A percentile compares a stretch with the other conserved stretches of the same genome.
Conservation (phyloP, 495 filamentous ascomycete genomes). For the Immersiella caudata region DNA sequence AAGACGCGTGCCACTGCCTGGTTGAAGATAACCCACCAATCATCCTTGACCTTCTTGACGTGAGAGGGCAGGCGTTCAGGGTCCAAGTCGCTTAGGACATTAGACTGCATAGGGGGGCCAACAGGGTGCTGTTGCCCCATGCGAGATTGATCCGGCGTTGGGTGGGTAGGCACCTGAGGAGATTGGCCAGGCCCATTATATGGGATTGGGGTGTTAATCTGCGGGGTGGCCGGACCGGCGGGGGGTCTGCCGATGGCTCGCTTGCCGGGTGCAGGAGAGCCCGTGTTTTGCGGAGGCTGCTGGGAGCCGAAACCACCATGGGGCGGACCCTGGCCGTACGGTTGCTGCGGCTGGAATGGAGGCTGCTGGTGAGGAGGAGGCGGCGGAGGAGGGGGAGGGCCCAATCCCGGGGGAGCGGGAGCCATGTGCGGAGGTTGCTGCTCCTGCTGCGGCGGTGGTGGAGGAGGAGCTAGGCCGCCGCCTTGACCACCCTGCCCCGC, state of each 20-base stretch:
- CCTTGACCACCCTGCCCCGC: constrained; percentile 84
- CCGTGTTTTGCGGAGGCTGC: constrained; percentile 73
- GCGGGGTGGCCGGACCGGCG: constrained; percentile 82
- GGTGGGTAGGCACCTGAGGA: constrained; percentile 78
- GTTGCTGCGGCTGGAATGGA: constrained; percentile 51
- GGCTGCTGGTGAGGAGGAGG: constrained; percentile 56
- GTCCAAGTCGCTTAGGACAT: constrained; percentile 85
- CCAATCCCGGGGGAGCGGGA: constrained; percentile 66
- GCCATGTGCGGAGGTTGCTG: constrained; percentile 60
- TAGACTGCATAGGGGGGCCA: constrained; percentile 57
- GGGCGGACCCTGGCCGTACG: constrained; percentile 53
- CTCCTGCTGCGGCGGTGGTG: constrained; percentile 66
- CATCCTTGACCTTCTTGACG: constrained; percentile 78
- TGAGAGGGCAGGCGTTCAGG: constrained; percentile 78
- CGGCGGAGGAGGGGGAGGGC: constrained; percentile 62
- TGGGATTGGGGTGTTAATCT: constrained; percentile 78
- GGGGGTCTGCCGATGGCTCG: constrained; percentile 57
- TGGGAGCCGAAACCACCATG: constrained; percentile 59
- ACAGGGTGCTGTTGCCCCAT: constrained; percentile 35
- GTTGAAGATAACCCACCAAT: constrained; percentile 93
- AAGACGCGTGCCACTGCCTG: constrained; percentile 78
- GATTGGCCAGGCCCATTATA: constrained; percentile 82
- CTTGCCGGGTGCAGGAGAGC: constrained; percentile 83
- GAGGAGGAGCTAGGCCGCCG: constrained; percentile 82
- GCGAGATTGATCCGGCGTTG: constrained; percentile 63